Base-by-base conservation (phyloP, 108 stramenopile species). In the Skeletonema tropicum region DNA sequence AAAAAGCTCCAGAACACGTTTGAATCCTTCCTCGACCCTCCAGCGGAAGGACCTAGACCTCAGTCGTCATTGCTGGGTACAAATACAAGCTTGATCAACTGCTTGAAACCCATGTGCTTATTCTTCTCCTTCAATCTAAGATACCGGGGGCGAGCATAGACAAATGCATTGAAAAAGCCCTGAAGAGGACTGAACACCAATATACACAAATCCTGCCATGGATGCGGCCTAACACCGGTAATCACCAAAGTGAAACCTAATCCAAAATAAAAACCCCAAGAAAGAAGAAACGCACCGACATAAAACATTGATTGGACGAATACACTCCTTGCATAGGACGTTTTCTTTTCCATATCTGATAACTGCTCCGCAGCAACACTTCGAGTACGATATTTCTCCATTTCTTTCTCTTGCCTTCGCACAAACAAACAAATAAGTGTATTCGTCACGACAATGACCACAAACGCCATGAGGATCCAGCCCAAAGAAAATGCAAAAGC, bases 391-490 rank as follows among this genome's bases (percentile, higher is more conserved):
- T 21, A 8, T 55, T 29, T 29, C 26, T 29, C 26, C 26, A 29
- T 29, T 29, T 1, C 26, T 29, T 29, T 29, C 26, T 29, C 52
- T 10, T 55, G 52, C 23, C 21, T 55, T 17, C 23, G 5, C 19
- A 55, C 52, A 55, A 3, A 55, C 52, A 55, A 25, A 2, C 23
- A 55, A 25, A 55, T 55, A 8, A 62, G 41, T 7, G 41, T 19
- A 19, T 62, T 62, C 8, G 61, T 62, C 17, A 62, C 19, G 8
- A 62, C 41, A 12, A 62, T 62, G 11, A 36, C 61, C 0, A 39
- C 61, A 62, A 39, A 62, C 1, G 61, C 35, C 61, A 62, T 0
- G 1, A 39, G 61, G 61, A 62, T 62, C 61, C 61, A 62, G 3
- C 30, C 30, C 46, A 39, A 36, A 52, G 45, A 33, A 23, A 62